Percentiles rank a stretch among this genome's conserved stretches.
phyloP scores from a whole-genome alignment of 2,329 filamentous ascomycete species.

The Sclerotinia minor region DNA sequence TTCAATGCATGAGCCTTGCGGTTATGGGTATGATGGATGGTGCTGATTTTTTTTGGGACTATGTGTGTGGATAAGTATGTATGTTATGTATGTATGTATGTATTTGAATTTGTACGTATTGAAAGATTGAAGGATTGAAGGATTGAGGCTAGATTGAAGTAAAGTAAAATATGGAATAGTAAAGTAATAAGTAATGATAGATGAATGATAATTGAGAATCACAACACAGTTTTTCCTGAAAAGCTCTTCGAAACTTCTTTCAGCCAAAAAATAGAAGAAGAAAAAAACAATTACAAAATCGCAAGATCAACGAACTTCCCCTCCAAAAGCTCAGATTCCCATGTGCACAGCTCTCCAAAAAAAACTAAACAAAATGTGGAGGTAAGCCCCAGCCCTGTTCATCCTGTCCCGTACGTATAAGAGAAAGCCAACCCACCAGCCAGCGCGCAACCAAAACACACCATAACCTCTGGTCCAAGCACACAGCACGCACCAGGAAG shows the following conservation, averaged over 20 bases:
- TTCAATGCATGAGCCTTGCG: conserved; percentile 4
- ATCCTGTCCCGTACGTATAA: not conserved
- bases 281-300: not conserved
- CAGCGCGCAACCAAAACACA: conserved; percentile 8
- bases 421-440: conserved; percentile 2
- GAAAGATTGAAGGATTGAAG: not conserved
- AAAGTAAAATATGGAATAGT: not conserved
- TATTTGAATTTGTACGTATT: not conserved
- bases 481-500: not conserved
- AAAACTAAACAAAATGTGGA: not conserved
- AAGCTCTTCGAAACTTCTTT: not conserved
- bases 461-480: not conserved
- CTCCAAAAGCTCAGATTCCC: conserved; percentile 8
- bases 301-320: not conserved
- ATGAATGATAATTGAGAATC: no score
- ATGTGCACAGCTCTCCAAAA: conserved; percentile 5
- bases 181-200: not conserved
- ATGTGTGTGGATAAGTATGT: not conserved
- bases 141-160: not conserved
- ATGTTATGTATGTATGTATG: not conserved
- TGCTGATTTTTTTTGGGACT: not conserved
- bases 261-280: not conserved
- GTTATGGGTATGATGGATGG: not conserved
- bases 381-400: not conserved
- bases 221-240: no score